These are phyloP conservation scores for Penstemon davidsonii DNA, from an alignment of 257 asterid genomes.

Conservation along the genomic window DNA sequence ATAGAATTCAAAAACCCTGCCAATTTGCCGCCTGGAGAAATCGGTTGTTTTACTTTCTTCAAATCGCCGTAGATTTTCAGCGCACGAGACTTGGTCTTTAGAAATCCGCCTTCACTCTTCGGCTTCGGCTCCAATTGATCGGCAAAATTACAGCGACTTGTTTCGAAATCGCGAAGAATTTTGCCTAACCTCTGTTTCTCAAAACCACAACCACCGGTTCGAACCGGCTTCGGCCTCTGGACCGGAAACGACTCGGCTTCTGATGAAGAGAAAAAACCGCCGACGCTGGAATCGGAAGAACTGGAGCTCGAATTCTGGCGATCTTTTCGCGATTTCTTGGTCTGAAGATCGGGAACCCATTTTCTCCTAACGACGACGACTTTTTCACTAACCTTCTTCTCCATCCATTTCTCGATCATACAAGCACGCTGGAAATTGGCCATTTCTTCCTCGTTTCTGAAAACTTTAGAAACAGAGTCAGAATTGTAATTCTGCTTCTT, in stretches of 20 bases:
- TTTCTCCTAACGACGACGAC: slow-evolving; percentile 42
- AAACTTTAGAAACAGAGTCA: slow-evolving; percentile 10
- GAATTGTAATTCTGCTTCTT: slow-evolving; percentile 37
- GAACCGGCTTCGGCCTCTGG: slow-evolving; percentile 64
- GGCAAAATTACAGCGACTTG: slow-evolving; percentile 16
- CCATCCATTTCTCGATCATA: slow-evolving; percentile 92
- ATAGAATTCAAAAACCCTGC: slow-evolving; percentile 69
- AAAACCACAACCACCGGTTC: slow-evolving; percentile 42
- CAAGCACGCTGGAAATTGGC: slow-evolving; percentile 62
- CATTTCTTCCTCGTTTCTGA: slow-evolving; percentile 46
- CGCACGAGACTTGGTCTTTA: slow-evolving; percentile 50
- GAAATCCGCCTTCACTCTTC: slow-evolving; percentile 56
- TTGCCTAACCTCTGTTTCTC: slow-evolving; percentile 30
- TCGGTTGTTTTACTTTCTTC: slow-evolving; percentile 79
- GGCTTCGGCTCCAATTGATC: slow-evolving; percentile 33
- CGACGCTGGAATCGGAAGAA: slow-evolving; percentile 63
- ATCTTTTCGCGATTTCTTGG: slow-evolving; percentile 37
- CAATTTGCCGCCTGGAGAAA: slow-evolving; percentile 69
- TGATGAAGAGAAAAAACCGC: slow-evolving; percentile 52
- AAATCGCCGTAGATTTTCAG: slow-evolving; percentile 63
- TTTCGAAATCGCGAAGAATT: slow-evolving; percentile 21
- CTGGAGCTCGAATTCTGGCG: slow-evolving; percentile 63
- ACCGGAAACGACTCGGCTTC: slow-evolving; percentile 51
- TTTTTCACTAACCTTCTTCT: slow-evolving; percentile 52
- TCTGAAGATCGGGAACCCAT: slow-evolving; percentile 50